Evolutionary conservation across 768 basidiomycete species (phyloP), one percentile per base, ranked within the genome.

Genomic region (Termitomyces sp.): DNA sequence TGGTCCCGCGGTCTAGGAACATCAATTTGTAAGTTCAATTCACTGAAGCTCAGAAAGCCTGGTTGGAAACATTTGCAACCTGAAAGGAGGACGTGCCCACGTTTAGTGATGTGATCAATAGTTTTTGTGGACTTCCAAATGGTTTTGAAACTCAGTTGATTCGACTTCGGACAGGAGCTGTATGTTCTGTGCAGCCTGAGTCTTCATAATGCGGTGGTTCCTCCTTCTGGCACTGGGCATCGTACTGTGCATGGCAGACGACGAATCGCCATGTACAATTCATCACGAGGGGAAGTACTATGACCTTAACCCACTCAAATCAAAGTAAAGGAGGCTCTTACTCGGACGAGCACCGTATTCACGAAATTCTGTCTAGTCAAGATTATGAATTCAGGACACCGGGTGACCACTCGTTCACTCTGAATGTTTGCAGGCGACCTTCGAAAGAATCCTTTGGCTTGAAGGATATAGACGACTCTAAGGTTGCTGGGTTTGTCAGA

Each of bases 361-460:
- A 56, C 41, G 7, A 52, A 39, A 53, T 57, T 51, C 39, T 63
- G 48, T 68, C 34, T 68, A 91, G 89, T 61, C 82, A 81, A 64
- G 89, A 92, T 70, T 87, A 88, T 65, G 70, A 79, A 57, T 70
- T 87, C 48, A 70, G 71, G 49, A 82, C 84, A 0, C 72, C 77
- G 2, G 76, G 71, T 18, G 81, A 81, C 31, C 73, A 76, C 44
- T 63, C 74, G 2, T 76, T 85, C 54, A 72, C 74, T n/a, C 66
- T 92, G 18, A 91, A 89, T 63, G 79, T 87, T 0, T 93, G 91
- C 69, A 79, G 78, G 59, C 69, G 75, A 7, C 78, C 89, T 1
- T 67, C 68, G 46, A 77, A 75, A 16, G 87, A 92, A 24, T 71
- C 80, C 0, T 90, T 85, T 80, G 79, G 81, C 30, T 68, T 82